Base-by-base conservation (phyloP, 176 grass and related monocot genomes). In the Triticum turgidum region DNA sequence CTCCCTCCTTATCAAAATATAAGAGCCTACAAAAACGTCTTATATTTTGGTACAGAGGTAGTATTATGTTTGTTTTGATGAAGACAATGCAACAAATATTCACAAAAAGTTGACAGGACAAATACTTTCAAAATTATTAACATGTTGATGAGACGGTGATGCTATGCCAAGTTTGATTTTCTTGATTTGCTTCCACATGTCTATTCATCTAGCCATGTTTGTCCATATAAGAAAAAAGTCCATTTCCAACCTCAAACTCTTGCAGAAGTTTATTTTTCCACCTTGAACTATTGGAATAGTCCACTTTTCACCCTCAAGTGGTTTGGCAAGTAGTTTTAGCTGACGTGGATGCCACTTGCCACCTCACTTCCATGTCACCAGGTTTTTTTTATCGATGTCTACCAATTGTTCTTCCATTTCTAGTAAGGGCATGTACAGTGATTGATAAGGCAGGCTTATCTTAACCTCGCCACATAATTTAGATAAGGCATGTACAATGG, bases 191-290 rank as follows among this genome's bases (percentile, higher is more conserved):
- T 78, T 83, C 9, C 24, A 59, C 17, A 22, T 21, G 20, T 25
- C 37, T 35, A 80, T 70, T 61, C 63, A 61, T 65, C 76, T 86
- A 62, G 38, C 69, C 66, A 87, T 83, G 25, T n/a, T 67, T 78
- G 35, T 9, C 44, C 63, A 59, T 42, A 71, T 29, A 68, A 18
- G 15, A 38, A 72, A 44, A 71, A 49, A 20, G 17, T 18, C 13
- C 12, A 75, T 29, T 30, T 76, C 41, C 44, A 47, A 49, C 72
- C 12, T 49, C 51, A n/a, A 74, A 74, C 22, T 75, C 72, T 30
- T 30, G 24, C 24, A 51, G 4, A 76, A 30, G 24, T 52, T 49
- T 45, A 12, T 45, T 71, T 22, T 73, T 25, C 42, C 22, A 74
- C 22, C 42, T 74, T 74, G 1, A 74, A 74, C 22, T 74, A 73